phyloP scores from a whole-genome alignment of 1,284 basidiomycete genomes.

The Ganoderma resinaceum region DNA sequence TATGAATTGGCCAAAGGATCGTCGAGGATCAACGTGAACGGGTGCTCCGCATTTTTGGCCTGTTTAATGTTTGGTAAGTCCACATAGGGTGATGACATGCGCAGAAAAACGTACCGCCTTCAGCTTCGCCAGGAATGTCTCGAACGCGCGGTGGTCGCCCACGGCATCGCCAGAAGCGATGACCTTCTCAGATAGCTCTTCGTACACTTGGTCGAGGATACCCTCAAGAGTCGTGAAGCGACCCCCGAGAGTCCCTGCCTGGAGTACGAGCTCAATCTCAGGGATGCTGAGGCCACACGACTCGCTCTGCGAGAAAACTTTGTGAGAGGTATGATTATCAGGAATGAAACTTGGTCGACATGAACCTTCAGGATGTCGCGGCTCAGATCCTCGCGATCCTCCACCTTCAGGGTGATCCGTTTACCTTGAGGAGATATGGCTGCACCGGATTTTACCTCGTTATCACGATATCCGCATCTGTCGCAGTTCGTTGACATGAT shows the following conservation, averaged over 20 bases:
- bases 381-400: constrained; percentile 93
- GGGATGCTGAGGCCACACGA: constrained; percentile 92
- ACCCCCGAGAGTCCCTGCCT: constrained; percentile 96
- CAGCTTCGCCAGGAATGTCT: constrained; percentile 80
- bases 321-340: not conserved
- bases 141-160: constrained; percentile 60
- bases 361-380: constrained; percentile 92
- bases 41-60: constrained; percentile 79
- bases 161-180: constrained; percentile 81
- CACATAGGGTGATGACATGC: not conserved
- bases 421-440: constrained; percentile 90
- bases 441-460: constrained; percentile 95
- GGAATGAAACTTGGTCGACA: not conserved
- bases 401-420: constrained; percentile 88
- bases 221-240: constrained; percentile 98
- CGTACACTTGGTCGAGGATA: constrained; percentile 93
- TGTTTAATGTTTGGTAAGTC: constrained; percentile 37
- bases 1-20: constrained; percentile 97
- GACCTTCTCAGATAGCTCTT: constrained; percentile 93
- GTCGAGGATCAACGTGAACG: constrained; percentile 94
- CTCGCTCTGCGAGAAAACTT: constrained; percentile 70
- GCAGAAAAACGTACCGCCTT: constrained; percentile 64
- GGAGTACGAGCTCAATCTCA: constrained; percentile 93
- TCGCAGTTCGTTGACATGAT: constrained; percentile 99
- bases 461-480: constrained; percentile 94